Conservation (phyloP, 2,329 filamentous ascomycete genomes). For the Aspergillus calidoustus region DNA sequence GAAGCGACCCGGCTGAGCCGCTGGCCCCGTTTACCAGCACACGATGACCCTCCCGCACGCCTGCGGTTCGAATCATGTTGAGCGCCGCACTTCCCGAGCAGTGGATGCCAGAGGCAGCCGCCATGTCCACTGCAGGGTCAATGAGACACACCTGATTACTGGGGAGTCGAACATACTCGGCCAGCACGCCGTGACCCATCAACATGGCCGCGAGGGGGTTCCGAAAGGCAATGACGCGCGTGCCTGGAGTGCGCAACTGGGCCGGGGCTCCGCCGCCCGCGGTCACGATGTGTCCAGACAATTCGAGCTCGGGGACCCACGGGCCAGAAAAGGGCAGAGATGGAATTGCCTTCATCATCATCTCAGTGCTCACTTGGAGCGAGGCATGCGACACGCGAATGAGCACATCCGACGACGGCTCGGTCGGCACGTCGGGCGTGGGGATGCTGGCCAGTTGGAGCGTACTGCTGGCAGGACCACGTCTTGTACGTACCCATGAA, state of each 20-base stretch:
- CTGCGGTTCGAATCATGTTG: conserved; percentile 25
- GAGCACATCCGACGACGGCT: conserved; percentile 22
- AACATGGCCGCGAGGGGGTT: conserved; percentile 3
- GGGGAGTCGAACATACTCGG: conserved; percentile 4
- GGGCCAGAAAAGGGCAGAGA: conserved; percentile 19
- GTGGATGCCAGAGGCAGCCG: conserved; percentile 21
- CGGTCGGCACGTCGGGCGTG: background rate
- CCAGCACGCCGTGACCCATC: background rate
- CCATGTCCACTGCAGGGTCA: conserved; percentile 18
- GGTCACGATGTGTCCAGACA: conserved; percentile 24
- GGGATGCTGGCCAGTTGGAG: background rate
- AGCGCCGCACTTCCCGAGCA: conserved; percentile 22
- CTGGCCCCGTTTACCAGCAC: conserved; percentile 27
- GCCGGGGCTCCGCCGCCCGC: conserved; percentile 20
- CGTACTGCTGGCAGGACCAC: background rate
- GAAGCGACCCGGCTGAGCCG: conserved; percentile 24
- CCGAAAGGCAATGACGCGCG: conserved; percentile 22
- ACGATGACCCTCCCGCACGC: conserved; percentile 22
- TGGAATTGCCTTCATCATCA: conserved; percentile 17
- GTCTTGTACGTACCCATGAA: background rate
- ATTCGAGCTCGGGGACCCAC: conserved; percentile 24
- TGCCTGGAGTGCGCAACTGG: conserved; percentile 19
- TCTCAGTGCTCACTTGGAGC: conserved; percentile 20
- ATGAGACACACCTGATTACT: background rate
- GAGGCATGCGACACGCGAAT: conserved; percentile 27